phyloP scores from a whole-genome alignment of 2,329 filamentous ascomycete species.

The Ophiostoma montium region DNA sequence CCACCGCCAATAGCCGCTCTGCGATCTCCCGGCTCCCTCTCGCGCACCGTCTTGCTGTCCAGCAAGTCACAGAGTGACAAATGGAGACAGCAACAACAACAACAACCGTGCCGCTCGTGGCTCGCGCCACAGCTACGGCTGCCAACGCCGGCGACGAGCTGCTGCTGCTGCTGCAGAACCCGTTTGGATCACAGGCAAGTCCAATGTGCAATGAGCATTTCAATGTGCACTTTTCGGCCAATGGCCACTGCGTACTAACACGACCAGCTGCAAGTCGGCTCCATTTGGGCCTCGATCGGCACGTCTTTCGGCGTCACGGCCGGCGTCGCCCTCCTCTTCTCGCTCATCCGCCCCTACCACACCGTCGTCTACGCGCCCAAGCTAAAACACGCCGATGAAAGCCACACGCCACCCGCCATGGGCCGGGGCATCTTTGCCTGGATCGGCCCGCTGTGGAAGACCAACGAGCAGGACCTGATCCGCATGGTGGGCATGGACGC shows the following conservation, averaged over 20 bases:
- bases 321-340: constrained; percentile 68
- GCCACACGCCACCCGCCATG: constrained; percentile 74
- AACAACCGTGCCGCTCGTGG: neutral
- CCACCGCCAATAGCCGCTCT: constrained; percentile 2
- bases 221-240: neutral
- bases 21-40: neutral
- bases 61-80: neutral
- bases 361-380: constrained; percentile 88
- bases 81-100: constrained; percentile 12
- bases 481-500: constrained; percentile 84
- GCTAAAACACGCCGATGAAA: constrained; percentile 80
- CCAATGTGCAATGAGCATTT: too few species aligned
- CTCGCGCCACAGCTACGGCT: neutral
- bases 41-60: neutral
- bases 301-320: constrained; percentile 65
- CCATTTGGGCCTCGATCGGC: constrained; percentile 65
- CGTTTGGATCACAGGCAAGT: constrained; percentile 31
- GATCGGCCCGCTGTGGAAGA: constrained; percentile 64
- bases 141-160: constrained; percentile 22
- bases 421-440: constrained; percentile 82
- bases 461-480: constrained; percentile 62
- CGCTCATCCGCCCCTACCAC: constrained; percentile 79
- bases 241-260: neutral
- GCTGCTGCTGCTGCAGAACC: constrained; percentile 33
- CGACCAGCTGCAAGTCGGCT: constrained; percentile 34